A percentile compares a stretch with the other conserved stretches of the same genome.
Evolutionary conservation across 768 basidiomycete genomes (phyloP).

Genomic region (Rhodotorula graminis): DNA sequence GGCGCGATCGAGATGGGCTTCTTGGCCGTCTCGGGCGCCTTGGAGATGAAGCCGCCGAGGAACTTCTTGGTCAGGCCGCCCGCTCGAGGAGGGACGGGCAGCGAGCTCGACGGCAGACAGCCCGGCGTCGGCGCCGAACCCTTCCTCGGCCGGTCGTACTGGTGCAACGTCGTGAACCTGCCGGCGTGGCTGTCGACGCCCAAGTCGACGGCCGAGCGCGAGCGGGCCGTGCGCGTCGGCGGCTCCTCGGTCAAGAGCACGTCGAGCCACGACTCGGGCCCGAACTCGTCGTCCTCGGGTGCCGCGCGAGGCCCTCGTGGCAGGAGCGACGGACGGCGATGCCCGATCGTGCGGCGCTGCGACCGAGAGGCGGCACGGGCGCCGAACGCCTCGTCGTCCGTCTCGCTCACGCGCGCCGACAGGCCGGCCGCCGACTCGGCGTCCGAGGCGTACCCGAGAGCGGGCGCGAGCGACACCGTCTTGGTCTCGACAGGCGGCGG

Average conservation of each 20-base stretch:
- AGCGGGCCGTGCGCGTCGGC: not conserved
- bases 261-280: conserved; percentile 21
- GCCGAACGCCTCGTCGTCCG: not conserved
- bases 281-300: conserved; percentile 10
- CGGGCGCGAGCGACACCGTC: conserved; percentile 1
- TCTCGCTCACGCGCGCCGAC: not conserved
- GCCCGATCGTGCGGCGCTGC: not conserved
- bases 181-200: no score
- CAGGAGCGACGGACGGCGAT: not conserved
- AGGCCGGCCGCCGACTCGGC: not conserved
- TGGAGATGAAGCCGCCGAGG: not conserved
- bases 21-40: not conserved
- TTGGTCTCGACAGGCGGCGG: conserved; percentile 17
- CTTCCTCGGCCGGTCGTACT: not conserved
- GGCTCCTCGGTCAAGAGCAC: conserved; percentile 27
- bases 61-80: conserved; percentile 13
- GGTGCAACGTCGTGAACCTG: not conserved
- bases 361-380: not conserved
- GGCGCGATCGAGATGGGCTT: conserved; percentile 17
- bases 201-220: not conserved
- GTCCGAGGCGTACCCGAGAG: not conserved
- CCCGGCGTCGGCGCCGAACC: not conserved
- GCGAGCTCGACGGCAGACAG: no score
- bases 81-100: not conserved
- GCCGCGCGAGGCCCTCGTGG: conserved; percentile 18